Percentiles rank a stretch among this genome's conserved stretches.
phyloP scores from a whole-genome alignment of 2,329 filamentous ascomycete species.

The Colletotrichum neosansevieriae region DNA sequence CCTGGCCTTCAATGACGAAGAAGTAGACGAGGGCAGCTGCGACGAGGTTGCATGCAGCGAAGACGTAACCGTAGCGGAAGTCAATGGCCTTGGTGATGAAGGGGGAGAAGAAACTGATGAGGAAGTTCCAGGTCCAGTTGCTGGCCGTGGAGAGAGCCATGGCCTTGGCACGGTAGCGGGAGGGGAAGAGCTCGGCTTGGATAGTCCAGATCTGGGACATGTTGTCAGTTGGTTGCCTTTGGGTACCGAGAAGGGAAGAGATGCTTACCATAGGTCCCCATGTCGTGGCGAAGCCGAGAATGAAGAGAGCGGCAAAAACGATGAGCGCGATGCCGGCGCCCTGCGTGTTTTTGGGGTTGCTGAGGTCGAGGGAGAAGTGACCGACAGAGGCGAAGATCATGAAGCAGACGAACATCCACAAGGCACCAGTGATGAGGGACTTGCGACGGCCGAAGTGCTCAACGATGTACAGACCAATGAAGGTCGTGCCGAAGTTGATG shows the following conservation, averaged over 20 bases:
- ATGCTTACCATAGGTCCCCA: conserved; percentile 38
- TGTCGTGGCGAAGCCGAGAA: conserved; percentile 71
- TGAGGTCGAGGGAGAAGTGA: conserved; percentile 58
- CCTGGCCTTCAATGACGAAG: conserved; percentile 81
- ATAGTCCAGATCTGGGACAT: conserved; percentile 66
- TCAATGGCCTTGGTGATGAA: conserved; percentile 80
- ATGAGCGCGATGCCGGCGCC: conserved; percentile 70
- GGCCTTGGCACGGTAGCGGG: conserved; percentile 69
- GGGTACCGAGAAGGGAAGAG: not conserved
- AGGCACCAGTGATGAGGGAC: conserved; percentile 71
- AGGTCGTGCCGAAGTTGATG: conserved; percentile 76
- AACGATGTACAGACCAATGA: conserved; percentile 77
- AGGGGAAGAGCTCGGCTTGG: conserved; percentile 74
- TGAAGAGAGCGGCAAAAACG: conserved; percentile 73
- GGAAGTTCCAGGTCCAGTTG: conserved; percentile 81
- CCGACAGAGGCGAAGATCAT: conserved; percentile 67
- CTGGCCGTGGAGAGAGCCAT: conserved; percentile 71
- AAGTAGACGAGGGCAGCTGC: conserved; percentile 78
- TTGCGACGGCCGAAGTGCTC: conserved; percentile 75
- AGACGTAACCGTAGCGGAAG: conserved; percentile 81
- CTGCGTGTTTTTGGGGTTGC: conserved; percentile 50
- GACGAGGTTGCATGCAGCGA: conserved; percentile 77
- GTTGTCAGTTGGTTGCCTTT: conserved; percentile 1
- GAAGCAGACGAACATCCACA: conserved; percentile 73
- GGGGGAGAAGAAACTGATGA: conserved; percentile 82